phyloP scores from a whole-genome alignment of 345 rosid species.

The Trapa incisa region DNA sequence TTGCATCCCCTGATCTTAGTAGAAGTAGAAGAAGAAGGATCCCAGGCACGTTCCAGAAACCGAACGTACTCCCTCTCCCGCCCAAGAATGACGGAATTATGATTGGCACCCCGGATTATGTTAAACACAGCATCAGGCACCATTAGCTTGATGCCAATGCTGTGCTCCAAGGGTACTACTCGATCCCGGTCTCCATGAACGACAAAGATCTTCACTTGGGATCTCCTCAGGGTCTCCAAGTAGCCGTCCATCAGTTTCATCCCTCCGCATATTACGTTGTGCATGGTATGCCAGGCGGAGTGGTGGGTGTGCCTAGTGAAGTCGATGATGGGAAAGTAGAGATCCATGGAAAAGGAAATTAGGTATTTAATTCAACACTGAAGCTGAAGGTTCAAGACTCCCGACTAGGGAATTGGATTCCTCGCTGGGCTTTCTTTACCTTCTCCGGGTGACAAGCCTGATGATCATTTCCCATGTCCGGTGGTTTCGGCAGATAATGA shows the following conservation, averaged over 20 bases:
- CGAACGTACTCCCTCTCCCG: constrained; percentile 36
- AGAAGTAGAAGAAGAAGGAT: constrained; percentile 4
- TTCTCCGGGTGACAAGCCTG: constrained; percentile 40
- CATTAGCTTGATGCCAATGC: constrained; percentile 33
- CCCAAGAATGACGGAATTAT: constrained; percentile 35
- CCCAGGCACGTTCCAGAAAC: constrained; percentile 44
- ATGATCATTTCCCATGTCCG: constrained; percentile 51
- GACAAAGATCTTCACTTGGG: constrained; percentile 26
- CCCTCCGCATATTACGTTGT: constrained; percentile 72
- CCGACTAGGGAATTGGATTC: background rate
- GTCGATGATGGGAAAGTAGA: constrained; percentile 27
- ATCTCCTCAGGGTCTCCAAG: constrained; percentile 23
- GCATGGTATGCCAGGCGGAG: constrained; percentile 76
- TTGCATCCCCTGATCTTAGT: background rate
- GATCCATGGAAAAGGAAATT: constrained; percentile 22
- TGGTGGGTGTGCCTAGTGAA: constrained; percentile 66
- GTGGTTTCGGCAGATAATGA: constrained; percentile 50
- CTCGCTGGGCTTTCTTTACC: constrained; percentile 20
- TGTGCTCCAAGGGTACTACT: constrained; percentile 50
- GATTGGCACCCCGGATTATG: constrained; percentile 32
- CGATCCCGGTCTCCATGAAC: constrained; percentile 49
- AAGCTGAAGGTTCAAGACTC: background rate
- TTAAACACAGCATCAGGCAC: constrained; percentile 29
- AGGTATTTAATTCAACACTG: too few relatives aligned
- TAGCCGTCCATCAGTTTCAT: constrained; percentile 41